Conservation (phyloP, 208 protist species). For the Borovskyia barvae region DNA sequence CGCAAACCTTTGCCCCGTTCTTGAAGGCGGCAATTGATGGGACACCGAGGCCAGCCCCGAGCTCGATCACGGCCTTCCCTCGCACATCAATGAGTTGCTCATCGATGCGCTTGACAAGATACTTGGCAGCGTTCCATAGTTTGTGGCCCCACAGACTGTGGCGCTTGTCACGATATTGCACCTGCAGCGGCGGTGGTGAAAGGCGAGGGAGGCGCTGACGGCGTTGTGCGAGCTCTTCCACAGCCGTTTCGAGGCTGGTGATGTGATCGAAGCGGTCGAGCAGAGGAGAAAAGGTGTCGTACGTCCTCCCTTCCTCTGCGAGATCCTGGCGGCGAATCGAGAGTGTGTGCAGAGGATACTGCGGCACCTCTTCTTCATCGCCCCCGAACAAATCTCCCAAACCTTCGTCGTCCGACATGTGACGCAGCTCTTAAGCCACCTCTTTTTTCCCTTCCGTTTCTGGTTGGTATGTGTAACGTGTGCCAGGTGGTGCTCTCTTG, state of each 20-base stretch:
- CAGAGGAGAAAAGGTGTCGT: slow-evolving; percentile 43
- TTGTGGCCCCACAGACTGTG: slow-evolving; percentile 88
- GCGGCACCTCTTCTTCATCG: slow-evolving; percentile 18
- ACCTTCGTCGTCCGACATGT: slow-evolving; percentile 47
- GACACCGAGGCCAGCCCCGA: slow-evolving; percentile 84
- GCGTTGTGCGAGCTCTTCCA: not conserved
- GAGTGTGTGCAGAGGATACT: slow-evolving; percentile 61
- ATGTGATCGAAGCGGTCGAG: slow-evolving; percentile 46
- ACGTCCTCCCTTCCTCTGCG: slow-evolving; percentile 45
- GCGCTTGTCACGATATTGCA: slow-evolving; percentile 76
- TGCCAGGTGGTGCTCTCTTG: no score
- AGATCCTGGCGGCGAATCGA: slow-evolving; percentile 43
- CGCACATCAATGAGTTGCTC: slow-evolving; percentile 61
- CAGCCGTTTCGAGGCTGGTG: not conserved
- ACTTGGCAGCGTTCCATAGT: slow-evolving; percentile 89
- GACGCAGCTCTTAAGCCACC: not conserved
- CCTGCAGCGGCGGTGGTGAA: slow-evolving; percentile 29
- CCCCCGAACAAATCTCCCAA: slow-evolving; percentile 54
- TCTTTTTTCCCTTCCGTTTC: not conserved
- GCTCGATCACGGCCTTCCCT: slow-evolving; percentile 76
- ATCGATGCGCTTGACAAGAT: slow-evolving; percentile 87
- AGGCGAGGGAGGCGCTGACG: slow-evolving; percentile 17
- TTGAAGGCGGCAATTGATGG: slow-evolving; percentile 66
- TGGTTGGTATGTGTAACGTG: no score
- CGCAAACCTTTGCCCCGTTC: slow-evolving; percentile 67